These are phyloP conservation scores for Neopestalotiopsis clavispora DNA, from an alignment of 2,329 filamentous ascomycete species.

Conservation along the genomic window DNA sequence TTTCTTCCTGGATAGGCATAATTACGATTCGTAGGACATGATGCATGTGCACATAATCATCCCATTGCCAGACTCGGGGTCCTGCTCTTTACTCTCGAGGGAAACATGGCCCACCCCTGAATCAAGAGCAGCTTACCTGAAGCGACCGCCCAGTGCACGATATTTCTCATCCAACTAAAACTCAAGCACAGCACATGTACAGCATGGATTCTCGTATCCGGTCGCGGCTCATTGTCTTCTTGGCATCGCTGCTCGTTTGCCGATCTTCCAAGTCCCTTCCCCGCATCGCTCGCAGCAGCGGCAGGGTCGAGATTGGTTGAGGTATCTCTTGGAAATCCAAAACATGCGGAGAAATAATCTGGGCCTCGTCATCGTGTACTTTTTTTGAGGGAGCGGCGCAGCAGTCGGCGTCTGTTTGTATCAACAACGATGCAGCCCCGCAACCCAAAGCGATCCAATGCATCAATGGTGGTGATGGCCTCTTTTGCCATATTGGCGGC, in stretches of 20 bases:
- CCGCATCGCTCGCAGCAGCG: not conserved
- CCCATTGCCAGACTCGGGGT: no score
- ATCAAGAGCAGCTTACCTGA: no score
- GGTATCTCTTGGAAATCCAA: not conserved
- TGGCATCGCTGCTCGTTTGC: not conserved
- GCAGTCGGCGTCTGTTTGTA: not conserved
- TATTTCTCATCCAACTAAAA: not conserved
- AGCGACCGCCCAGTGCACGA: not conserved
- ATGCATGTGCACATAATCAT: no score
- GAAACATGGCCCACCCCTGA: no score
- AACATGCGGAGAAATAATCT: conserved; percentile 1
- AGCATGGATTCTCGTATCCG: no score
- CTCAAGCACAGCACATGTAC: no score
- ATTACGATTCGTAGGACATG: no score
- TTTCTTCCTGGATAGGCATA: no score
- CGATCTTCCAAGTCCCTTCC: not conserved
- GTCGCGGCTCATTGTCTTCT: not conserved
- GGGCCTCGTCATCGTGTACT: not conserved
- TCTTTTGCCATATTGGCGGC: conserved; percentile 9
- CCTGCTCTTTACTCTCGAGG: no score
- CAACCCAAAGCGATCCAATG: not conserved
- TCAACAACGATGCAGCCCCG: not conserved
- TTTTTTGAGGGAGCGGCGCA: not conserved
- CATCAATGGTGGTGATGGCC: conserved; percentile 13
- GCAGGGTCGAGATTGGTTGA: not conserved